These are phyloP conservation scores for Spirogloea muscicola DNA, from an alignment of 139 green algal genomes.

Conservation along the genomic window DNA sequence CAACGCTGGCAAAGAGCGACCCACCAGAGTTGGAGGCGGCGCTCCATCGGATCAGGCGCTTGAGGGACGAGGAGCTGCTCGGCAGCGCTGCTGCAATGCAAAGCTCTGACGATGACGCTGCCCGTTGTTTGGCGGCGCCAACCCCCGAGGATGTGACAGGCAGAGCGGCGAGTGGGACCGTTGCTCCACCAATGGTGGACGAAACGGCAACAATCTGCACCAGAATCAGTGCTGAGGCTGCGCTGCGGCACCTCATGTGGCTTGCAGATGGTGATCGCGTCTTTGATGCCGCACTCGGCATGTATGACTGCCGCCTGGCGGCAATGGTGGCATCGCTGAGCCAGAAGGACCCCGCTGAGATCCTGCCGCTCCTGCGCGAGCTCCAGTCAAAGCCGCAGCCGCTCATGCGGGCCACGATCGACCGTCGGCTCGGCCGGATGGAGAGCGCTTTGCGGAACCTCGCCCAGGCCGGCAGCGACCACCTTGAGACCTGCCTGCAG, in stretches of 20 bases:
- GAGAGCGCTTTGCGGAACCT: slow-evolving; percentile 63
- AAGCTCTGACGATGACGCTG: too few relatives aligned
- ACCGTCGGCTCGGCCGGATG: slow-evolving; percentile 70
- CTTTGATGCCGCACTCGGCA: slow-evolving; percentile 75
- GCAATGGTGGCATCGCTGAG: slow-evolving; percentile 75
- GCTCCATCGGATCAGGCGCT: slow-evolving; percentile 59
- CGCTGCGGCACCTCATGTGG: slow-evolving; percentile 80
- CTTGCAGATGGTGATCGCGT: slow-evolving; percentile 69
- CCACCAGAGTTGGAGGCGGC: slow-evolving; percentile 67
- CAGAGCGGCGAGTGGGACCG: too few relatives aligned
- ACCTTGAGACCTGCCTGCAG: slow-evolving; percentile 56
- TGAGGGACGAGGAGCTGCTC: too few relatives aligned
- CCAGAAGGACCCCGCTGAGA: slow-evolving; percentile 87
- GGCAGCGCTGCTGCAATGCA: too few relatives aligned
- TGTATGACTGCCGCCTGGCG: slow-evolving; percentile 87
- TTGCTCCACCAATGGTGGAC: too few relatives aligned
- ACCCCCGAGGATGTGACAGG: too few relatives aligned
- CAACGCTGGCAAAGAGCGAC: slow-evolving; percentile 12
- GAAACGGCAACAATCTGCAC: too few relatives aligned
- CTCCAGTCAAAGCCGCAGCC: slow-evolving; percentile 23
- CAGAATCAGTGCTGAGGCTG: slow-evolving; percentile 68
- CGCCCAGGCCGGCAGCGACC: slow-evolving; percentile 53
- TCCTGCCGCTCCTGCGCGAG: slow-evolving; percentile 68
- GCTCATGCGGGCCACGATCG: slow-evolving; percentile 58
- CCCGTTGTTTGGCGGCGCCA: too few relatives aligned